phyloP scores from a whole-genome alignment of 2,329 filamentous ascomycete genomes.

The Alternaria solani region DNA sequence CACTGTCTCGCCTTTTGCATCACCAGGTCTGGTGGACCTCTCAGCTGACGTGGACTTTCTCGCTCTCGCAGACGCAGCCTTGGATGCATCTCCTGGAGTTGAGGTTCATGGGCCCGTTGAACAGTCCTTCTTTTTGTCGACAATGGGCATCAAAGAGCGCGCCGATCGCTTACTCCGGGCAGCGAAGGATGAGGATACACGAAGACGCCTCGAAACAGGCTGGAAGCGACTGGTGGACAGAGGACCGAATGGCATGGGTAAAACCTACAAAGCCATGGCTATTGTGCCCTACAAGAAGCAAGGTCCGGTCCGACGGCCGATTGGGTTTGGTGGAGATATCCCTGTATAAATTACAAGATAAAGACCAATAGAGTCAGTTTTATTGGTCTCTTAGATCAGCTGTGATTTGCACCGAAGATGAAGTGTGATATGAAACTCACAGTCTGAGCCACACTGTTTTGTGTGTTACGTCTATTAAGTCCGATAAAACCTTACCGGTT shows the following conservation, averaged over 20 bases:
- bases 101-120: slow-evolving; percentile 93
- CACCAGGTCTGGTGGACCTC: slow-evolving; percentile 84
- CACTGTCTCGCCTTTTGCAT: slow-evolving; percentile 78
- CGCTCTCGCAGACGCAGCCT: slow-evolving; percentile 82
- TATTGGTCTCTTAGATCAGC: background rate
- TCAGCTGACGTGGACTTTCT: slow-evolving; percentile 94
- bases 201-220: slow-evolving; percentile 69
- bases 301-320: slow-evolving; percentile 74
- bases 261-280: slow-evolving; percentile 90
- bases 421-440: background rate
- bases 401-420: background rate
- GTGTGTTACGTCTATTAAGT: background rate
- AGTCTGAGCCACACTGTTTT: background rate
- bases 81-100: slow-evolving; percentile 76
- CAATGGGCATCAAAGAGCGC: slow-evolving; percentile 75
- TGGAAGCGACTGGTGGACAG: slow-evolving; percentile 87
- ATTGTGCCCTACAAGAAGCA: slow-evolving; percentile 75
- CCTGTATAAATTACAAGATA: slow-evolving; percentile 2
- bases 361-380: background rate
- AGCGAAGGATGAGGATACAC: slow-evolving; percentile 50
- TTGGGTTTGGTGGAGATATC: slow-evolving; percentile 85
- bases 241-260: slow-evolving; percentile 87
- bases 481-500: background rate
- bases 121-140: slow-evolving; percentile 79
- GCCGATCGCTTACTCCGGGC: slow-evolving; percentile 40